Percentiles rank a stretch among this genome's conserved stretches.
These are phyloP conservation scores for Herpetospermum pedunculosum DNA, from an alignment of 306 rosid species.

Conservation along the genomic window DNA sequence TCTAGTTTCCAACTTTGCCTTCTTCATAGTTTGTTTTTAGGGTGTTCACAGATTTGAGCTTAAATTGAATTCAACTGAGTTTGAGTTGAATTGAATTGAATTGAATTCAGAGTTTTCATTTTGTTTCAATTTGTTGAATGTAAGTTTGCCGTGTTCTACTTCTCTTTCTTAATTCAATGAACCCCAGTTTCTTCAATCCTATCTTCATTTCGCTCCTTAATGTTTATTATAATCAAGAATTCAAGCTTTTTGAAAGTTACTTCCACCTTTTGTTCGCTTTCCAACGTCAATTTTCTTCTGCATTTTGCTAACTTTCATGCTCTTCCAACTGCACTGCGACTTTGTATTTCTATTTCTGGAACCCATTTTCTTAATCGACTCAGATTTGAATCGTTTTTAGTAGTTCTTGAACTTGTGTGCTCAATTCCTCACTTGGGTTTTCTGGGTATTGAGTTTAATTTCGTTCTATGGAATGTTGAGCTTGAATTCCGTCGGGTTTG, in stretches of 20 bases:
- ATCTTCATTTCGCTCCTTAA: constrained; percentile 10
- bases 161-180: constrained; percentile 18
- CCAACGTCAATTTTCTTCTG: constrained; percentile 22
- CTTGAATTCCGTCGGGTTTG: background rate
- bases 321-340: constrained; percentile 27
- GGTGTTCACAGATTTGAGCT: background rate
- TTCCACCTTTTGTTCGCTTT: constrained; percentile 10
- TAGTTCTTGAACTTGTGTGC: background rate
- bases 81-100: background rate
- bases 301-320: constrained; percentile 30
- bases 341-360: constrained; percentile 4
- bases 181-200: constrained; percentile 30
- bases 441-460: background rate
- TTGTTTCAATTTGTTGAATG: background rate
- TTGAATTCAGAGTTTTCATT: background rate
- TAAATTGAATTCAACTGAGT: background rate
- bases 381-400: background rate
- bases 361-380: constrained; percentile 3
- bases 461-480: background rate
- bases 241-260: constrained; percentile 10
- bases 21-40: background rate
- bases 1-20: constrained; percentile 1
- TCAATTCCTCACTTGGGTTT: background rate
- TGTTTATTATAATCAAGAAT: constrained; percentile 5
- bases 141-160: constrained; percentile 17